Percentiles rank a stretch among this genome's conserved stretches.
These are phyloP conservation scores for Wolfiporia cocos DNA, from an alignment of 1,284 basidiomycete genomes.

Conservation along the genomic window DNA sequence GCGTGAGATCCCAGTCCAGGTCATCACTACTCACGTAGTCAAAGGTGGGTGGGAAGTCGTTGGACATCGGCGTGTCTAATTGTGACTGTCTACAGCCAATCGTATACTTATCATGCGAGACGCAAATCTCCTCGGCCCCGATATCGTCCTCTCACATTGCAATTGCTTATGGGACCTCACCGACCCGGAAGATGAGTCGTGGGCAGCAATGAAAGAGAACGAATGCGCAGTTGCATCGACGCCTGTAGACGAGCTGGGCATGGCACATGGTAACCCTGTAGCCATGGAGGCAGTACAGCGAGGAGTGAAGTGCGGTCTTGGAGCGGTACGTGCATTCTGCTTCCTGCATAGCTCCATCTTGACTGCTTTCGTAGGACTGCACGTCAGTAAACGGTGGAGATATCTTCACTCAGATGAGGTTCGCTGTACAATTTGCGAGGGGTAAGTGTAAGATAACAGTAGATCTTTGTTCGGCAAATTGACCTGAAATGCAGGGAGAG, in stretches of 20 bases:
- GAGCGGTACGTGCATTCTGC: conserved; percentile 3
- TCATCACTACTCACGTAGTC: conserved; percentile 27
- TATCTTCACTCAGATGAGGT: conserved; percentile 29
- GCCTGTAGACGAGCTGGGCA: conserved; percentile 29
- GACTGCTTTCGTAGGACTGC: conserved; percentile 16
- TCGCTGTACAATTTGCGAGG: conserved; percentile 26
- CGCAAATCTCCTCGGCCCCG: conserved; percentile 22
- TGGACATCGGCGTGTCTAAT: not conserved
- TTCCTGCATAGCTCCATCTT: not conserved
- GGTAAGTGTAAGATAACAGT: conserved; percentile 13
- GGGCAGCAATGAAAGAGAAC: conserved; percentile 24
- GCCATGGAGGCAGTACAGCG: conserved; percentile 24
- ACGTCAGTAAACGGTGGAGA: conserved; percentile 27
- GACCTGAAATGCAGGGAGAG: conserved; percentile 15
- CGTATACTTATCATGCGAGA: conserved; percentile 21
- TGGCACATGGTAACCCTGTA: conserved; percentile 29
- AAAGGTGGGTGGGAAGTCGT: conserved; percentile 13
- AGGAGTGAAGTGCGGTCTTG: conserved; percentile 26
- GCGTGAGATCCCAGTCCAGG: conserved; percentile 17
- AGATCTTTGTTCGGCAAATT: too few species aligned
- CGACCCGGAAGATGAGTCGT: conserved; percentile 25
- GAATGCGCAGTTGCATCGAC: conserved; percentile 25
- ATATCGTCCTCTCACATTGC: conserved; percentile 30
- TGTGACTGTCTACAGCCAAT: conserved; percentile 14
- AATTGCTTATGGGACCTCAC: conserved; percentile 23